A percentile compares a stretch with the other conserved stretches of the same genome.
These are phyloP conservation scores for Lagerstroemia speciosa DNA, from an alignment of 345 rosid species.

Conservation along the genomic window DNA sequence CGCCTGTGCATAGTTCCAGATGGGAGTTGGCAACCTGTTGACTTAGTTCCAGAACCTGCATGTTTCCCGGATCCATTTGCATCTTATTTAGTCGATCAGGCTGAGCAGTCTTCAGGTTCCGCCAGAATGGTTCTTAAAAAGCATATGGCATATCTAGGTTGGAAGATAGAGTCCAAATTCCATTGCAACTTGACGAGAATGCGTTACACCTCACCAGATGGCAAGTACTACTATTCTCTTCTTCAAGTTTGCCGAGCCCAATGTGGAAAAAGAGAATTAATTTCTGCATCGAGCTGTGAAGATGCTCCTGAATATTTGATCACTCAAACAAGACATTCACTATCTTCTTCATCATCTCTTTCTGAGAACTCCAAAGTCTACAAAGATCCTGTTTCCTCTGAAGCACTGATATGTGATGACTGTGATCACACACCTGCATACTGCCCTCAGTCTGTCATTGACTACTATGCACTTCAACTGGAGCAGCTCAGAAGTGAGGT, in stretches of 20 bases:
- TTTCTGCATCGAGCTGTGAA: conserved; percentile 2
- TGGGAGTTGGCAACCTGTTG: conserved; percentile 35
- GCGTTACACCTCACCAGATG: conserved; percentile 32
- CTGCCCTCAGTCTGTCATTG: conserved; percentile 39
- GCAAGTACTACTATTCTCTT: conserved; percentile 25
- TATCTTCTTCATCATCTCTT: neutral
- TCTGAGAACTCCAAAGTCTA: conserved; percentile 1
- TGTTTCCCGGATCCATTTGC: conserved; percentile 41
- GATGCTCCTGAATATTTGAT: conserved; percentile 7
- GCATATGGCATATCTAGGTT: conserved; percentile 25
- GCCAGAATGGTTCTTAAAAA: conserved; percentile 8
- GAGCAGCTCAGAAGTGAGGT: conserved; percentile 3
- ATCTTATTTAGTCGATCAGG: neutral
- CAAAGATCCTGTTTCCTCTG: neutral
- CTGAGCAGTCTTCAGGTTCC: neutral
- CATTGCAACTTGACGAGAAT: neutral
- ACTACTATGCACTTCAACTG: conserved; percentile 20
- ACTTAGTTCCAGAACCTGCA: conserved; percentile 38
- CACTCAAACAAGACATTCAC: conserved; percentile 7
- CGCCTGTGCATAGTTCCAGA: neutral
- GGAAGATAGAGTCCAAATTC: conserved; percentile 21
- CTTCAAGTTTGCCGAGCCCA: conserved; percentile 18
- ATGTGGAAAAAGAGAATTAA: neutral
- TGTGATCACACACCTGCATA: conserved; percentile 21
- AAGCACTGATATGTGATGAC: conserved; percentile 1